These are phyloP conservation scores for Tulasnella sp. DNA, from an alignment of 768 basidiomycete genomes.

Conservation along the genomic window DNA sequence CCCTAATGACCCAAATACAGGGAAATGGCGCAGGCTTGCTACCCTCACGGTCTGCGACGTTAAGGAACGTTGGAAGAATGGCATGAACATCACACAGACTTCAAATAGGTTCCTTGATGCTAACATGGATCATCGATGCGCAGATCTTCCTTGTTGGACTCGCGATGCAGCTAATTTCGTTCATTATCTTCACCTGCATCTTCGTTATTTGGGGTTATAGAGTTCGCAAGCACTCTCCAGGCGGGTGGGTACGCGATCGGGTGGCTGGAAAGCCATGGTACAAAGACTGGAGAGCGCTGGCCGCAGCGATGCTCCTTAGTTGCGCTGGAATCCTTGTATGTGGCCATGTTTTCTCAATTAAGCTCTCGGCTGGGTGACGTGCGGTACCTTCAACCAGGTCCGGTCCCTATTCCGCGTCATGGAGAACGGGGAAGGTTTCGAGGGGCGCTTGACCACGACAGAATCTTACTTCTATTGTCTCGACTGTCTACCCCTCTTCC, in stretches of 20 bases:
- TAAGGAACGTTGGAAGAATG: conserved; percentile 28
- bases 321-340: conserved; percentile 50
- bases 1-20: conserved; percentile 22
- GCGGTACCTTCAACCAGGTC: conserved; percentile 23
- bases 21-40: conserved; percentile 40
- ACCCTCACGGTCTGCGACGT: conserved; percentile 28
- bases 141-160: conserved; percentile 50
- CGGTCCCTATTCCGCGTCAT: conserved; percentile 49
- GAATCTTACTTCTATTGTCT: conserved; percentile 56
- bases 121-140: no score
- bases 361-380: neutral
- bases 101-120: no score
- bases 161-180: conserved; percentile 41
- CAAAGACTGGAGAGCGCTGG: conserved; percentile 49
- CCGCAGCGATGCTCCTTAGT: conserved; percentile 39
- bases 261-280: conserved; percentile 36
- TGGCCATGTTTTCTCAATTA: neutral
- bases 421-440: conserved; percentile 54
- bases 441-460: conserved; percentile 43
- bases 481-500: conserved; percentile 53
- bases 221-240: conserved; percentile 33
- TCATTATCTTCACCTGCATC: conserved; percentile 19
- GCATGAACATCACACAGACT: conserved; percentile 22
- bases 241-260: conserved; percentile 29
- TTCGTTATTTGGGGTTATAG: neutral